These are phyloP conservation scores for Chlorella sp. DNA, from an alignment of 139 green algal species.

Conservation along the genomic window DNA sequence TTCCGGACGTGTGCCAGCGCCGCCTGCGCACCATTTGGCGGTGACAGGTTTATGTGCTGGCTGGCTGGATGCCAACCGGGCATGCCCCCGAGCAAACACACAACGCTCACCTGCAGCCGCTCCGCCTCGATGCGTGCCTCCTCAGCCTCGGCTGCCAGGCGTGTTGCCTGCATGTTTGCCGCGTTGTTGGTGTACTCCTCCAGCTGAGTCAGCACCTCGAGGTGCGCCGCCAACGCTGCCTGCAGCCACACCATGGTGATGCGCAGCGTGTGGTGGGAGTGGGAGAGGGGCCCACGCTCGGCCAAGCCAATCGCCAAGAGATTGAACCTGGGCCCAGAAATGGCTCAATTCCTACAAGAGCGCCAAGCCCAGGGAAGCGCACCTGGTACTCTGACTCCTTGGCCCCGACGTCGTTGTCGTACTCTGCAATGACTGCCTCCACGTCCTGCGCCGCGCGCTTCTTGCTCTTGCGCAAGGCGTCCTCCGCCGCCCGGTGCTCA, in stretches of 20 bases:
- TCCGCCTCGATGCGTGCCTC: conserved; percentile 18
- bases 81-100: not conserved
- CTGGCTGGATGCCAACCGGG: not conserved
- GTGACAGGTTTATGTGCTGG: not conserved
- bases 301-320: not conserved
- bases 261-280: not conserved
- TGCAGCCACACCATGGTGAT: not conserved
- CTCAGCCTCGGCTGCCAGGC: conserved; percentile 29
- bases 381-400: conserved; percentile 37
- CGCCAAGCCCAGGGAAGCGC: not conserved
- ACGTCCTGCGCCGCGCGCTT: conserved; percentile 39
- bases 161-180: conserved; percentile 25
- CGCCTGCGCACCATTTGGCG: not conserved
- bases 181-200: conserved; percentile 5
- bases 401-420: conserved; percentile 30
- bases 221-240: not conserved
- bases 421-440: conserved; percentile 35
- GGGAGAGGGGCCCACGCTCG: not conserved
- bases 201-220: conserved; percentile 8
- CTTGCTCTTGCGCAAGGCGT: conserved; percentile 22
- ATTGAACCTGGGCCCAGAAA: not conserved
- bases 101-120: not conserved
- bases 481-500: conserved; percentile 28
- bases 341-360: not conserved
- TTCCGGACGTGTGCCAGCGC: conserved; percentile 4